Evolutionary conservation across 257 asterid genomes (phyloP).

Genomic region (Gentiana macrophylla): DNA sequence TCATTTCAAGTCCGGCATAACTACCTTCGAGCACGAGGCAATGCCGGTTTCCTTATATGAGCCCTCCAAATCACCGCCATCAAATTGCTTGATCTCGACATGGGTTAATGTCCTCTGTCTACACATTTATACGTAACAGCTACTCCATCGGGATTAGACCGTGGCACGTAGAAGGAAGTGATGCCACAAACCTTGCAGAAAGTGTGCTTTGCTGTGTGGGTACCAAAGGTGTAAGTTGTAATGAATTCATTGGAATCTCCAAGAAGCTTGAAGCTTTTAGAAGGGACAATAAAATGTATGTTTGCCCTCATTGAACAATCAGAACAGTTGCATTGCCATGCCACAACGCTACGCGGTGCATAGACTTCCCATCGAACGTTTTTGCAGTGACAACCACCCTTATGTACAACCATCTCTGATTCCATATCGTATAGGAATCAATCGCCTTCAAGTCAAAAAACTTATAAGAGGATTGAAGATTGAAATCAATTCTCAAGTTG

Average conservation of each 20-base stretch:
- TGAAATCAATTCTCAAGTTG: too few relatives aligned
- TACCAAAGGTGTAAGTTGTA: constrained; percentile 63
- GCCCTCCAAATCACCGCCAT: constrained; percentile 49
- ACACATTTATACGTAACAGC: constrained; percentile 45
- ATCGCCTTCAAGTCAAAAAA: not conserved
- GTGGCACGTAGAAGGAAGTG: constrained; percentile 71
- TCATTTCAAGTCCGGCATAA: constrained; percentile 14
- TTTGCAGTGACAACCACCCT: constrained; percentile 88
- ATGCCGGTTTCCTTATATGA: constrained; percentile 30
- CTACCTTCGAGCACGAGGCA: constrained; percentile 31
- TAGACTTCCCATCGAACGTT: constrained; percentile 55
- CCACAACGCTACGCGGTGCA: constrained; percentile 48
- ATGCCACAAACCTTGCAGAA: constrained; percentile 83
- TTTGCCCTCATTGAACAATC: constrained; percentile 76
- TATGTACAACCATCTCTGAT: constrained; percentile 33
- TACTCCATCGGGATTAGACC: constrained; percentile 67
- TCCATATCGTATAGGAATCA: constrained; percentile 20
- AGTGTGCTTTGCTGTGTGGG: constrained; percentile 60
- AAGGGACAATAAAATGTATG: constrained; percentile 60
- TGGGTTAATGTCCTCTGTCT: constrained; percentile 51
- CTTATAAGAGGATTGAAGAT: not conserved
- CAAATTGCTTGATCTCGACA: constrained; percentile 48
- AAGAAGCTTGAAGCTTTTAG: constrained; percentile 44
- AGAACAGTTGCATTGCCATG: constrained; percentile 73
- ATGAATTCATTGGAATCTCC: constrained; percentile 51